Conservation (phyloP, 2,329 filamentous ascomycete genomes). For the Aspergillus arachidicola region DNA sequence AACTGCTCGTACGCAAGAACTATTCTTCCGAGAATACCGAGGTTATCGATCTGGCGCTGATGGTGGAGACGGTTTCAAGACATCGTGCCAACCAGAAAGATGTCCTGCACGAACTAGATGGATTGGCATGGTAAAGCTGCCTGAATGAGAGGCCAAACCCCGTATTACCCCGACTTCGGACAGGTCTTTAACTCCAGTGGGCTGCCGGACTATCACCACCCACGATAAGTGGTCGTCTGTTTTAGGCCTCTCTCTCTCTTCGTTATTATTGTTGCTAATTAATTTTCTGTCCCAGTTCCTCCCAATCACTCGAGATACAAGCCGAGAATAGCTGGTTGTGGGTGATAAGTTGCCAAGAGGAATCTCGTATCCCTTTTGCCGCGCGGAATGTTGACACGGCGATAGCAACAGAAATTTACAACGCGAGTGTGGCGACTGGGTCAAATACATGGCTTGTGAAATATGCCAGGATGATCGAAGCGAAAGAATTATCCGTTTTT, state of each 20-base stretch:
- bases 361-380: background rate
- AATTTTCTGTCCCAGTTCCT: no score
- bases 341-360: background rate
- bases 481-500: background rate
- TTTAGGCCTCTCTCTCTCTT: no score
- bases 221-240: no score
- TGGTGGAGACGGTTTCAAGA: background rate
- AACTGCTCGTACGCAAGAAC: background rate
- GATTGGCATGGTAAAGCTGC: background rate
- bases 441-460: fast-evolving
- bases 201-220: no score
- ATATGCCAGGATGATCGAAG: background rate
- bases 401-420: background rate
- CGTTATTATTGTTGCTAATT: no score
- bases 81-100: background rate
- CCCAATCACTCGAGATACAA: no score
- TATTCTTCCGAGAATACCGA: background rate
- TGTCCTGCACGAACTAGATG: background rate
- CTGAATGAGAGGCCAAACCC: background rate
- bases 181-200: no score
- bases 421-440: no score
- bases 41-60: background rate
- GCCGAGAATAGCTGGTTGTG: no score
- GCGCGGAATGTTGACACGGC: background rate
- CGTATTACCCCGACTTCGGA: background rate